Evolutionary conservation across 2,329 filamentous ascomycete genomes (phyloP).

Genomic region (Diaporthe sp.): DNA sequence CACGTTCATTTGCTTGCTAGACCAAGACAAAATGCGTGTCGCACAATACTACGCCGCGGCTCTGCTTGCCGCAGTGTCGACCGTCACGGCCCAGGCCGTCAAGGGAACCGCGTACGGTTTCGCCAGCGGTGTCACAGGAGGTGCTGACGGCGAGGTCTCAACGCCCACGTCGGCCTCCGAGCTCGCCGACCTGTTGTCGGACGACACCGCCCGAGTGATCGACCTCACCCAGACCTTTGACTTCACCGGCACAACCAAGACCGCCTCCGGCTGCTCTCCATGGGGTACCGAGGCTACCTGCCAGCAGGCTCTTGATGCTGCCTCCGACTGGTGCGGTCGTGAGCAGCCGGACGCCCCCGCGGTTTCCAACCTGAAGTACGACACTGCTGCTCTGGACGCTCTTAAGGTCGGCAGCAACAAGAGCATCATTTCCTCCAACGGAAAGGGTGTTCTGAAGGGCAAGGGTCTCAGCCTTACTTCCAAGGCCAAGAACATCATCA

Average conservation of each 20-base stretch:
- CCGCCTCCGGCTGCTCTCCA: conserved; percentile 68
- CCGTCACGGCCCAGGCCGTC: conserved; percentile 48
- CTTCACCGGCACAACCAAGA: conserved; percentile 69
- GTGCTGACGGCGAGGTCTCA: conserved; percentile 66
- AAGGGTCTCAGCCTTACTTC: conserved; percentile 67
- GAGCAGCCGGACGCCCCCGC: conserved; percentile 66
- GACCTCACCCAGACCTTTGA: conserved; percentile 69
- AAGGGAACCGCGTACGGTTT: conserved; percentile 57
- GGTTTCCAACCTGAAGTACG: conserved; percentile 57
- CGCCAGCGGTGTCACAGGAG: conserved; percentile 69
- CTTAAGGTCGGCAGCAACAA: conserved; percentile 71
- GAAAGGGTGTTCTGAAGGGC: conserved; percentile 68
- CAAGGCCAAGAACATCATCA: conserved; percentile 69
- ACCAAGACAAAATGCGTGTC: conserved; percentile 29
- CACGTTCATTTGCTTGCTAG: conserved; percentile 25
- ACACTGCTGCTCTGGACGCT: conserved; percentile 64
- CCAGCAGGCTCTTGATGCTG: conserved; percentile 72
- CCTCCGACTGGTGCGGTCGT: conserved; percentile 69
- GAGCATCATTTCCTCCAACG: conserved; percentile 68
- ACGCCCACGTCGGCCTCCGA: conserved; percentile 67
- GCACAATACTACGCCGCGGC: conserved; percentile 36
- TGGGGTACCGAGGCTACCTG: conserved; percentile 66
- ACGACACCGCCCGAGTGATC: conserved; percentile 69
- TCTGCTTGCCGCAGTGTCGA: conserved; percentile 45
- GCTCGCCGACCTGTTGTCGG: conserved; percentile 71